Conservation (phyloP, 345 rosid genomes). For the Excoecaria agallocha region DNA sequence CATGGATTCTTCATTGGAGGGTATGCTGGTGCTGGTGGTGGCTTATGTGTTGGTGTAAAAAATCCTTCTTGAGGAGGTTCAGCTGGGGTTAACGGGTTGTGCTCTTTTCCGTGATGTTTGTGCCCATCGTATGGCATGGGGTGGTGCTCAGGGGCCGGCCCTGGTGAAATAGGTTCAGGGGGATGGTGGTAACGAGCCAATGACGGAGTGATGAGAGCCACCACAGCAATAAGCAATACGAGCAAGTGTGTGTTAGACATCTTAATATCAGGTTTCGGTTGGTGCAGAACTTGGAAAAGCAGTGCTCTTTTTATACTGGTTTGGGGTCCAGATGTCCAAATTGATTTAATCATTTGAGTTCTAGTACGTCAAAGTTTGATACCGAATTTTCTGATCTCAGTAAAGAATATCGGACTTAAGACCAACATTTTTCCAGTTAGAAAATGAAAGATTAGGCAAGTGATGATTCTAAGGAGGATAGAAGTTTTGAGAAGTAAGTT, state of each 20-base stretch:
- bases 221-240: constrained; percentile 15
- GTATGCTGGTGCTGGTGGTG: constrained; percentile 1
- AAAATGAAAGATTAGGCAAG: too few relatives aligned
- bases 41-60: constrained; percentile 12
- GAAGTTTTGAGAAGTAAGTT: too few relatives aligned
- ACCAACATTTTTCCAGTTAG: too few relatives aligned
- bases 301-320: background rate
- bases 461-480: too few relatives aligned
- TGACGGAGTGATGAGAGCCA: constrained; percentile 20
- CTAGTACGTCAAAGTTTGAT: too few relatives aligned
- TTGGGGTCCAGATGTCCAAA: background rate
- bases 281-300: constrained; percentile 10
- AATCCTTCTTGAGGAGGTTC: constrained; percentile 10
- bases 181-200: constrained; percentile 14
- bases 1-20: constrained; percentile 14
- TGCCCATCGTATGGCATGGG: background rate
- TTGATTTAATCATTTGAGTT: too few relatives aligned
- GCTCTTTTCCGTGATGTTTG: background rate
- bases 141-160: background rate
- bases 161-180: constrained; percentile 13
- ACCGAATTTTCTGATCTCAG: too few relatives aligned
- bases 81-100: background rate
- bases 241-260: constrained; percentile 19
- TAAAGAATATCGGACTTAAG: too few relatives aligned
- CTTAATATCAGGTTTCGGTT: background rate